Evolutionary conservation across 176 grass and related monocot genomes (phyloP), one percentile per base, ranked within the genome.

Genomic region (Hordeum marinum): DNA sequence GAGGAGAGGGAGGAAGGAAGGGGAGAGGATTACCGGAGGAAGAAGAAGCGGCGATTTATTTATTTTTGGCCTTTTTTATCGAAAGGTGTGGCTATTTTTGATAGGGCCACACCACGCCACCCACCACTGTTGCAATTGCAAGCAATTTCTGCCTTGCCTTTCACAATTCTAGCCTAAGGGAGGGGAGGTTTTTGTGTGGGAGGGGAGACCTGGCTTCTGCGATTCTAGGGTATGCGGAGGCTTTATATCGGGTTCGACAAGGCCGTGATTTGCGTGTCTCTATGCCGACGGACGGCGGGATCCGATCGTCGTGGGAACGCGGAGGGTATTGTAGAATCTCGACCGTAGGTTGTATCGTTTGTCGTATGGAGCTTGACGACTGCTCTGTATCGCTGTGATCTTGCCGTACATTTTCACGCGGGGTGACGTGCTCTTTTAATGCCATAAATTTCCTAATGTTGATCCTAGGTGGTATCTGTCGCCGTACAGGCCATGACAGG

Each of bases 31-130:
- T 48, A 50, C 8, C 35, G 55, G 48, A 85, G 1, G 76, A 76
- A 18, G 63, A 48, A 31, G 54, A 18, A 41, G 59, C 76, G 60
- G 82, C 45, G 58, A 54, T 79, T 78, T 63, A 46, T 77, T 77
- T 60, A 36, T 52, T 60, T 57, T 63, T 59, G 14, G 18, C 7
- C 17, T 7, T 14, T 4, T 21, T 15, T 31, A 24, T 84, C 17
- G 39, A 39, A 65, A 66, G 58, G n/a, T 63, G 24, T 48, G 9
- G 6, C 59, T 84, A 14, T 83, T 73, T 62, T 62, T 64, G 11
- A 62, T 83, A 31, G 31, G 18, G 29, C 45, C 35, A 78, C 50
- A 52, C n/a, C 54, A 73, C 70, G 1, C 27, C 11, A 34, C 12
- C 69, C 40, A 27, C 24, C 42, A 18, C 45, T 15, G 40, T 13